phyloP scores from a whole-genome alignment of 2,329 filamentous ascomycete species.

The Epichloe glyceriae region DNA sequence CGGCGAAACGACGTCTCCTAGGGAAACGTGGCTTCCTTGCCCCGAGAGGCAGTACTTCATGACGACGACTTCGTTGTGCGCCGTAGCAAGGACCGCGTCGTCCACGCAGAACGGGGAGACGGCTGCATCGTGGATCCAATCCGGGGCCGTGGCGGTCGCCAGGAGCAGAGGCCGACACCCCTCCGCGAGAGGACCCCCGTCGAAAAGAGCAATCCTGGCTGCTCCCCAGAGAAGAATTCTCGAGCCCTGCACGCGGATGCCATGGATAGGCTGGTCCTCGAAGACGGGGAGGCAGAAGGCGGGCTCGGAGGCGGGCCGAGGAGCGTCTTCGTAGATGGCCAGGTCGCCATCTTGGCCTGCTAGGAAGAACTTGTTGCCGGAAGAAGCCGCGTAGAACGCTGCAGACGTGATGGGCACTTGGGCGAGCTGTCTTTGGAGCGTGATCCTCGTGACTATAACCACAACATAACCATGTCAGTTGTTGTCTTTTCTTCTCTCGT shows the following conservation, averaged over 20 bases:
- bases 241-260: constrained; percentile 37
- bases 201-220: constrained; percentile 35
- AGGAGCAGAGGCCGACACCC: constrained; percentile 9
- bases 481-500: background rate
- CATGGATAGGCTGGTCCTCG: constrained; percentile 58
- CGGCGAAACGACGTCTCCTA: constrained; percentile 40
- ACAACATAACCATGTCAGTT: background rate
- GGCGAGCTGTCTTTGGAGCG: constrained; percentile 24
- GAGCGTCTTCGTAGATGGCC: constrained; percentile 34
- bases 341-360: constrained; percentile 48
- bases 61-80: constrained; percentile 69
- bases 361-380: constrained; percentile 31
- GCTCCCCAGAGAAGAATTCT: constrained; percentile 57
- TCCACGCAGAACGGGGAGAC: constrained; percentile 31
- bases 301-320: constrained; percentile 9
- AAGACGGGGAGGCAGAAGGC: constrained; percentile 43
- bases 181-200: constrained; percentile 9
- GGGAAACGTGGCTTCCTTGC: constrained; percentile 21
- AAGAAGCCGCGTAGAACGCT: constrained; percentile 30
- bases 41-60: constrained; percentile 24
- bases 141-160: constrained; percentile 34
- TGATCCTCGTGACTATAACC: background rate
- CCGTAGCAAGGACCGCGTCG: constrained; percentile 56
- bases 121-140: constrained; percentile 66
- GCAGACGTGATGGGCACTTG: constrained; percentile 48